Base-by-base conservation (phyloP, 2,329 filamentous ascomycete genomes). In the Colletotrichum euphorbiae region DNA sequence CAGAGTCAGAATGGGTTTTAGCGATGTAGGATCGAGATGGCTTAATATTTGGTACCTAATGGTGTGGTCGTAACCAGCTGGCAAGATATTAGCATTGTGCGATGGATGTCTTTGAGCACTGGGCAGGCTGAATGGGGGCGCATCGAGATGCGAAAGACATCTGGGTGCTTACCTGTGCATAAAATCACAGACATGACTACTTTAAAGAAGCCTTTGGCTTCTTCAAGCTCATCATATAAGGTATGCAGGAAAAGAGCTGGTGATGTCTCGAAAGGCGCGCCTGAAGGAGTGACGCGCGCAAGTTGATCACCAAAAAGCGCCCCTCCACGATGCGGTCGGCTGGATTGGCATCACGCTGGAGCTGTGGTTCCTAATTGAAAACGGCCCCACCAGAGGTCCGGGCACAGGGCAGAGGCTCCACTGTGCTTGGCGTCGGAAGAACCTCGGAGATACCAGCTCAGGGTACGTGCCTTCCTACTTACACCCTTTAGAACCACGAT, bases 1-100 rank as follows among this genome's bases (percentile, higher is more conserved):
- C 66, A 74, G 15, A 28, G 50, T 21, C 40, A 56, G 6, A 42
- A 24, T 24, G 5, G 31, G 3, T 45, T 48, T 52, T 28, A 28
- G 24, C 21, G 21, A 3, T 51, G 38, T 21, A 24, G 28, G 17
- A 38, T 28, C 62, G 5, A 19, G 15, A 42, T 19, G 2, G 11
- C 11, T 56, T 17, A 8, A 11, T 63, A 74, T n/a, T n/a, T n/a
- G n/a, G 71, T 78, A 87, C 85, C 87, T 83, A 73, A 89, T 89
- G 42, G 87, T 89, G 77, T 89, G 87, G 79, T 89, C 87, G 76
- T 89, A 89, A 72, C 87, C 87, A 72, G 87, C 87, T 88, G 71
- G 31, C 4, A 52, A 12, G 38, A n/a, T 17, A 36, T 70, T 54
- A 70, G 59, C 50, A 45, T 38, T 38, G 17, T 43, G 21, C 43